Evolutionary conservation across 371 early-diverging fungal genomes (phyloP).

Genomic region (Gilbertella persicaria): DNA sequence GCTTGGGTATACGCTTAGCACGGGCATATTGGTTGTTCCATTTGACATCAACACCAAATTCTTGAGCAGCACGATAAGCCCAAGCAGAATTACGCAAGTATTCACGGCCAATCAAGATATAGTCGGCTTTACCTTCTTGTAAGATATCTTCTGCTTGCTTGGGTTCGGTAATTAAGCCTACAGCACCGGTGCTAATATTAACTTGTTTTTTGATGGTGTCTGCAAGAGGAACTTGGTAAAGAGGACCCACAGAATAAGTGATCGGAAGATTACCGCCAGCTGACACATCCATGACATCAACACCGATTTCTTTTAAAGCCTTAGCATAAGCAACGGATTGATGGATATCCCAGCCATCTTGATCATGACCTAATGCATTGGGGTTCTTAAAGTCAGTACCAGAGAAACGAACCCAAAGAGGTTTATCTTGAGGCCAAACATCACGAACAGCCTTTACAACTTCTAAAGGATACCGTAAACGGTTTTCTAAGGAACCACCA

Average conservation of each 20-base stretch:
- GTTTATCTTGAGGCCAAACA: slow-evolving; percentile 78
- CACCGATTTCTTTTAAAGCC: slow-evolving; percentile 59
- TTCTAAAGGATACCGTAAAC: slow-evolving; percentile 69
- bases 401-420: slow-evolving; percentile 81
- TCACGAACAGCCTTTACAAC: slow-evolving; percentile 60
- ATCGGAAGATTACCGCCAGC: slow-evolving; percentile 64
- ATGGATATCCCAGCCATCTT: slow-evolving; percentile 60
- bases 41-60: slow-evolving; percentile 10
- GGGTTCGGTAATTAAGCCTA: slow-evolving; percentile 73
- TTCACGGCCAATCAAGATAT: slow-evolving; percentile 75
- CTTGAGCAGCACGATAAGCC: slow-evolving; percentile 31
- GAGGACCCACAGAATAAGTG: slow-evolving; percentile 50
- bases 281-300: slow-evolving; percentile 79
- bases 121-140: slow-evolving; percentile 67
- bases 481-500: slow-evolving; percentile 78
- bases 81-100: slow-evolving; percentile 73
- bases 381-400: slow-evolving; percentile 62
- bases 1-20: slow-evolving; percentile 5
- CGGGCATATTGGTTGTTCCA: slow-evolving; percentile 19
- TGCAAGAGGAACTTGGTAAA: slow-evolving; percentile 72
- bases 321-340: slow-evolving; percentile 65
- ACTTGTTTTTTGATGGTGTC: slow-evolving; percentile 59
- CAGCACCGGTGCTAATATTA: slow-evolving; percentile 64
- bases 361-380: slow-evolving; percentile 30
- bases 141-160: slow-evolving; percentile 73